Conservation (phyloP, 2,329 filamentous ascomycete species). For the Alternaria hordeiaustralica region DNA sequence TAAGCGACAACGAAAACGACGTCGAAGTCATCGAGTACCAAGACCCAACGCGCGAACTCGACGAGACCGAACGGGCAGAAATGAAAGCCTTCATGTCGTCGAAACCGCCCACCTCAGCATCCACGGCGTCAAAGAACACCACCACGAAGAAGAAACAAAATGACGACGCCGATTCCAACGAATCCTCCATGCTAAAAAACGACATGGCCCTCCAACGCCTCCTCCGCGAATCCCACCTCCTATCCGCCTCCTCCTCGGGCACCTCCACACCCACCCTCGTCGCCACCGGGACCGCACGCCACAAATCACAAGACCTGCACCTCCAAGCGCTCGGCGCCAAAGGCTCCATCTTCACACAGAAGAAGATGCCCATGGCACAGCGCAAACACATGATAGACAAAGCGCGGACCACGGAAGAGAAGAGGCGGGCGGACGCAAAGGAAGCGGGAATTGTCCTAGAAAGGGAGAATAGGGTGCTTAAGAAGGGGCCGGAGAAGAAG, state of each 20-base stretch:
- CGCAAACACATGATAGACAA: conserved; percentile 83
- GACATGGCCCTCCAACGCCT: conserved; percentile 91
- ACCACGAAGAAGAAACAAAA: conserved; percentile 23
- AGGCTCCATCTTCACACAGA: conserved; percentile 74
- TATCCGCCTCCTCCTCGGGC: conserved; percentile 63
- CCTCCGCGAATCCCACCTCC: conserved; percentile 88
- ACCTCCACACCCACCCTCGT: conserved; percentile 50
- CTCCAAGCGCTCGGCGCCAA: conserved; percentile 83
- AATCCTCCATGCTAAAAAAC: conserved; percentile 77
- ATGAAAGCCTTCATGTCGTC: conserved; percentile 78
- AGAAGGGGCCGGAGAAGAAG: conserved; percentile 57
- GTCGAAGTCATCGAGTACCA: conserved; percentile 54
- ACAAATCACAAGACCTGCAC: conserved; percentile 83
- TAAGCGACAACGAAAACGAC: conserved; percentile 56
- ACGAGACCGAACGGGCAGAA: conserved; percentile 61
- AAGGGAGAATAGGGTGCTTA: conserved; percentile 50
- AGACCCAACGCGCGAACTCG: conserved; percentile 15
- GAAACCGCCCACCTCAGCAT: conserved; percentile 56
- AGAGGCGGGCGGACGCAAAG: conserved; percentile 76
- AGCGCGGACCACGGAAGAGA: conserved; percentile 68
- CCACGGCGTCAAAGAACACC: conserved; percentile 22
- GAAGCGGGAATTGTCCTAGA: conserved; percentile 94
- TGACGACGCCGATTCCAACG: conserved; percentile 59
- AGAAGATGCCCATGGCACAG: conserved; percentile 87
- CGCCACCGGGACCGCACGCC: conserved; percentile 71